Evolutionary conservation across 2,329 filamentous ascomycete species (phyloP), one percentile per base, ranked within the genome.

Genomic region (Aspergillus amoenus): DNA sequence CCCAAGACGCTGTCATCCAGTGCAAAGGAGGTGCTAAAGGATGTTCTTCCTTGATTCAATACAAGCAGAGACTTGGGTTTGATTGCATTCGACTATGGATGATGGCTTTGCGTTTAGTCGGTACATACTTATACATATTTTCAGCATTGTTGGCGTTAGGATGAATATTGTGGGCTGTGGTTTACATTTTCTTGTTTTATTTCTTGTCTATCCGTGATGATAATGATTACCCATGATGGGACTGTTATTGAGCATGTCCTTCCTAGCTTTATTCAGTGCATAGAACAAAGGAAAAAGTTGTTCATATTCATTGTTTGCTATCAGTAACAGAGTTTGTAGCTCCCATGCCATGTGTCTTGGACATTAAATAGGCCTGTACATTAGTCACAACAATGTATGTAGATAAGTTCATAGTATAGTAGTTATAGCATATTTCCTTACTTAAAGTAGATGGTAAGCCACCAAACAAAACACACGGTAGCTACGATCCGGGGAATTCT

Each of bases 21-120:
- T 4, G 93, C 97, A 78, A 97, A 96, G 81, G 79, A 86, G 62
- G 82, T 88, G 71, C 76, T 99, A 63, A 90, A 83, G 76, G 88
- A 93, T 67, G 90, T 96, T 67, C 79, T 99, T 56, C 83, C 75
- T 68, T 71, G 9, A 48, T 39, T 32, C 6, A 30, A 30, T 30
- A 11, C 9, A 11, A 30, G 27, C 8, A 4, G 27, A 30, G 9
- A 30, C 8, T 30, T 30, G 27, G 27, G 27, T 4, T 30, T 30
- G 27, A 30, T 30, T 30, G 27, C 8, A 30, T 30, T 30, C 27
- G 9, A 30, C 27, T 11, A 30, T 9, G 8, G 9, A 11, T 30
- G 27, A 30, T 30, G 27, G 27, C 9, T 11, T 11, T 30, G 9
- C 12, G 34, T 37, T 37, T 13, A 12, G 34, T 15, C 34, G 13